phyloP scores from a whole-genome alignment of 2,329 filamentous ascomycete species.

The Endoconidiophora polonica region DNA sequence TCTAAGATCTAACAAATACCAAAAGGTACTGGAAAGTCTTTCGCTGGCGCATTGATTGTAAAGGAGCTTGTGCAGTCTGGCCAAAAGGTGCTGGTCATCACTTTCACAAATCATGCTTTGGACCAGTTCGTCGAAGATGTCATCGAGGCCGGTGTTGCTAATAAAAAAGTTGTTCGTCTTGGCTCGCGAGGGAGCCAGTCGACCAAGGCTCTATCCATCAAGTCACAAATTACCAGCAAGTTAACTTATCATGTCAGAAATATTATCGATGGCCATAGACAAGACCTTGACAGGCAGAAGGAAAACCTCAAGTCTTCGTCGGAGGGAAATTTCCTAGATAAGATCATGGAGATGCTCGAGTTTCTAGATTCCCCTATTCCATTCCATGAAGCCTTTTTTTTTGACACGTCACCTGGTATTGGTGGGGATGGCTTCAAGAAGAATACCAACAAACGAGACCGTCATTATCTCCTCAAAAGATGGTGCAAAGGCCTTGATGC shows the following conservation, averaged over 20 bases:
- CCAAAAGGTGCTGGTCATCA: conserved; percentile 43
- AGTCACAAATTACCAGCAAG: neutral
- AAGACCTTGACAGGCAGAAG: accelerated
- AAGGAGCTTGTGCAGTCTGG: conserved; percentile 35
- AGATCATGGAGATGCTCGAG: conserved; percentile 10
- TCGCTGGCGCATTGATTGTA: conserved; percentile 48
- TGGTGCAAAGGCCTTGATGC: conserved; percentile 35
- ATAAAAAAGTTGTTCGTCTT: conserved; percentile 38
- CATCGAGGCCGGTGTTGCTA: conserved; percentile 37
- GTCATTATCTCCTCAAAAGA: conserved; percentile 32
- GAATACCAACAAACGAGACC: neutral
- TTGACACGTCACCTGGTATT: neutral
- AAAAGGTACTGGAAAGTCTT: conserved; percentile 57
- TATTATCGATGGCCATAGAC: neutral
- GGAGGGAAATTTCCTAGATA: neutral
- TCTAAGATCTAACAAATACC: no score
- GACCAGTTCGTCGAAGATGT: conserved; percentile 52
- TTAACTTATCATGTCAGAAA: neutral
- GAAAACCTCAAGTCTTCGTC: neutral
- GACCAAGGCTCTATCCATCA: neutral
- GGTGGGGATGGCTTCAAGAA: neutral
- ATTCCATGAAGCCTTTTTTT: conserved; percentile 1
- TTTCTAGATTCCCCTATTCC: conserved; percentile 3
- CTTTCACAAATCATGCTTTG: conserved; percentile 51
- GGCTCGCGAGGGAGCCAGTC: conserved; percentile 38